phyloP scores from a whole-genome alignment of 352 stramenopile genomes.

The Globisporangium splendens region DNA sequence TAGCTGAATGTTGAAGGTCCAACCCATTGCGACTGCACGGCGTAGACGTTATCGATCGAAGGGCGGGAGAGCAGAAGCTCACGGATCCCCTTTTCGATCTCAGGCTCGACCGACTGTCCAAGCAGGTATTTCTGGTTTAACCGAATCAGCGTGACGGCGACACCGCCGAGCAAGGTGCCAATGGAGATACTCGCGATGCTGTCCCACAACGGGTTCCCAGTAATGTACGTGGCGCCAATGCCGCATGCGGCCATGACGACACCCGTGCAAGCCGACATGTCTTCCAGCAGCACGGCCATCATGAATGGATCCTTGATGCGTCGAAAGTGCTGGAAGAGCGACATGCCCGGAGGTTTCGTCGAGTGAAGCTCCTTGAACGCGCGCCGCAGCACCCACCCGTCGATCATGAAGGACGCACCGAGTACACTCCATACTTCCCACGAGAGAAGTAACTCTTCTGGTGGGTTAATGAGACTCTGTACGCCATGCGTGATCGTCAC shows the following conservation, averaged over 20 bases:
- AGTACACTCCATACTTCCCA: conserved; percentile 96
- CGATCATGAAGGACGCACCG: conserved; percentile 91
- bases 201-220: conserved; percentile 94
- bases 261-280: conserved; percentile 95
- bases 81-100: conserved; percentile 87
- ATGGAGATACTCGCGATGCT: conserved; percentile 95
- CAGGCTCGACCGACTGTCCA: conserved; percentile 92
- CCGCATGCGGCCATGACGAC: conserved; percentile 94
- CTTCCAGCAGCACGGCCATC: conserved; percentile 96
- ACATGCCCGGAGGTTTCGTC: conserved; percentile 72
- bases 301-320: conserved; percentile 94
- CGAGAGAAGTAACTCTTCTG: conserved; percentile 58
- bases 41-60: conserved; percentile 94
- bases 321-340: conserved; percentile 64
- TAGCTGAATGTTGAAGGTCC: conserved; percentile 97
- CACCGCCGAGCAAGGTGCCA: conserved; percentile 90
- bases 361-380: conserved; percentile 84
- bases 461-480: conserved; percentile 76
- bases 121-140: conserved; percentile 97
- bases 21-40: conserved; percentile 97
- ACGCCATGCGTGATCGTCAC: conserved; percentile 93
- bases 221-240: conserved; percentile 91
- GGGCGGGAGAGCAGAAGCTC: conserved; percentile 73
- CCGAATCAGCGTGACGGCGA: conserved; percentile 90
- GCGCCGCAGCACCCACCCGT: conserved; percentile 94